Evolutionary conservation across 768 basidiomycete species (phyloP).

Genomic region (Serendipita sp.): DNA sequence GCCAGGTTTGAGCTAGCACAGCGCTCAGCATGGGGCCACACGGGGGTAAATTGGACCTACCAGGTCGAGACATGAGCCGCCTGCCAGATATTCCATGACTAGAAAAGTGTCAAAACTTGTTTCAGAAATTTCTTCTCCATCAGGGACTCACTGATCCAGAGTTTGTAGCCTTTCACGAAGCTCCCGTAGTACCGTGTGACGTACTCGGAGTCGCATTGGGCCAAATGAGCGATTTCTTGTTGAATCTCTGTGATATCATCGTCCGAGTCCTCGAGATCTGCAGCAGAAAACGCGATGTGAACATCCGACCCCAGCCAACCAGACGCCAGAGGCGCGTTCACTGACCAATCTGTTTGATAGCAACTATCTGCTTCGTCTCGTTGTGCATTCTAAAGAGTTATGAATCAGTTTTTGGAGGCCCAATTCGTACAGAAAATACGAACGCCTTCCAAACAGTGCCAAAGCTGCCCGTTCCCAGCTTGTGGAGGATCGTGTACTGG

Average conservation of each 20-base stretch:
- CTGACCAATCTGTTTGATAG: slow-evolving; percentile 94
- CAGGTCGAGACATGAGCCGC: slow-evolving; percentile 94
- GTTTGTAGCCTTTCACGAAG: slow-evolving; percentile 89
- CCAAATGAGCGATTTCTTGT: slow-evolving; percentile 91
- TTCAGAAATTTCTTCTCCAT: neutral
- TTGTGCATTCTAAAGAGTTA: slow-evolving; percentile 46
- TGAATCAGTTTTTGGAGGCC: slow-evolving; percentile 1
- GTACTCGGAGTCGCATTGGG: slow-evolving; percentile 90
- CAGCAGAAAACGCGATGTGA: neutral
- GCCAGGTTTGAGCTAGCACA: slow-evolving; percentile 60
- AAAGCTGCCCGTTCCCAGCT: slow-evolving; percentile 94
- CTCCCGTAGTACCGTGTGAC: slow-evolving; percentile 94
- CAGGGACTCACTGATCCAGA: slow-evolving; percentile 59
- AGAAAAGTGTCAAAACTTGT: neutral
- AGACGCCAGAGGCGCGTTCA: slow-evolving; percentile 5
- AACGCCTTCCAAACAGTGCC: slow-evolving; percentile 91
- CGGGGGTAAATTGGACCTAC: slow-evolving; percentile 14
- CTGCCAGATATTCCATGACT: slow-evolving; percentile 97
- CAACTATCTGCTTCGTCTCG: slow-evolving; percentile 85
- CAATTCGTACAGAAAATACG: slow-evolving; percentile 11
- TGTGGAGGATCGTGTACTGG: slow-evolving; percentile 85
- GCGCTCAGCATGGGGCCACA: neutral
- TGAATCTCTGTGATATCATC: slow-evolving; percentile 99
- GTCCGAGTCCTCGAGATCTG: slow-evolving; percentile 94
- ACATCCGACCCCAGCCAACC: slow-evolving; percentile 6